These are phyloP conservation scores for Oryza glaberrima DNA, from an alignment of 176 grass and related monocot species.

Conservation along the genomic window DNA sequence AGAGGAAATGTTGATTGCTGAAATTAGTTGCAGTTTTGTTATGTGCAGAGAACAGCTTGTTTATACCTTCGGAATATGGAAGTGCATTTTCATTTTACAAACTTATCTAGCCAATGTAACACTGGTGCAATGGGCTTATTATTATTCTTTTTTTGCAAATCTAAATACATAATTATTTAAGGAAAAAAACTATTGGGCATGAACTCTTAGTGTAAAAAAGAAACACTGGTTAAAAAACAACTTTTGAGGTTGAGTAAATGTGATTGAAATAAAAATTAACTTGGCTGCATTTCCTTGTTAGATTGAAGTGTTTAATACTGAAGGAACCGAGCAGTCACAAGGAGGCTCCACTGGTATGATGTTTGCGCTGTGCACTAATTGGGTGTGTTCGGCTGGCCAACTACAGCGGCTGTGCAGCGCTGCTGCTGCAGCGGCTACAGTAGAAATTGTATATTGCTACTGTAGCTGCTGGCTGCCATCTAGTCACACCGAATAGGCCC, in stretches of 20 bases:
- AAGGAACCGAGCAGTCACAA: slow-evolving; percentile 29
- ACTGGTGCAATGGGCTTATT: background rate
- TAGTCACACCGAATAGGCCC: too few relatives aligned
- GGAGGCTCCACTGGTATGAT: slow-evolving; percentile 48
- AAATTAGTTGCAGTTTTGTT: background rate
- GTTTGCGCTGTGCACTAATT: background rate
- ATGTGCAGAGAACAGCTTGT: background rate
- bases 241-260: background rate
- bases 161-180: background rate
- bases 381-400: too few relatives aligned
- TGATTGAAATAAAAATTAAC: slow-evolving; percentile 27
- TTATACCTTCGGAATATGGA: background rate
- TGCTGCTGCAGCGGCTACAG: too few relatives aligned
- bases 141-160: background rate
- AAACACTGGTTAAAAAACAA: background rate
- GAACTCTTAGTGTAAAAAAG: background rate
- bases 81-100: background rate
- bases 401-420: too few relatives aligned
- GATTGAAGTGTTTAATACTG: slow-evolving; percentile 1
- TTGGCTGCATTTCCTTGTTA: slow-evolving; percentile 30
- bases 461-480: too few relatives aligned
- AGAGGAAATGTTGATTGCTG: background rate
- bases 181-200: background rate
- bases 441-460: too few relatives aligned
- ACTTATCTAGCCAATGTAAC: background rate